Evolutionary conservation across 1,284 basidiomycete species (phyloP).

Genomic region (Rhodotorula sp.): DNA sequence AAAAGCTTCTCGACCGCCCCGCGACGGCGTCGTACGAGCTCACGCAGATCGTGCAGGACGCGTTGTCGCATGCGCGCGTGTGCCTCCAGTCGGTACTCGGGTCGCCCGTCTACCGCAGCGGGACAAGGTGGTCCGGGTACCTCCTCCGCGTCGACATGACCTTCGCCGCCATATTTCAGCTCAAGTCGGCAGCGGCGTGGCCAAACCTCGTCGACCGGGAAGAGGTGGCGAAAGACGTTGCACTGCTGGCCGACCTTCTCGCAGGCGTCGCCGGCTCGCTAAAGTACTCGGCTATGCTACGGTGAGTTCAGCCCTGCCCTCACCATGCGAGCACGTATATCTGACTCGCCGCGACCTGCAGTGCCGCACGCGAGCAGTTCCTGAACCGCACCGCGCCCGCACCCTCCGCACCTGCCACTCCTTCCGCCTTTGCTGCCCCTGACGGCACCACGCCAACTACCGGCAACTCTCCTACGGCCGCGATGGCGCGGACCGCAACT

Average conservation of each 20-base stretch:
- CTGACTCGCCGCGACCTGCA: not conserved
- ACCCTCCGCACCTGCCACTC: not conserved
- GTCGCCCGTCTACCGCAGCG: constrained; percentile 17
- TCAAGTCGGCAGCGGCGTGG: constrained; percentile 16
- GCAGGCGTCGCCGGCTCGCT: constrained; percentile 14
- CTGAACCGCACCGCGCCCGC: constrained; percentile 2
- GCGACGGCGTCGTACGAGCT: constrained; percentile 5
- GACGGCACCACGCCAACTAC: no score
- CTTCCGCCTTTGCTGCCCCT: not conserved
- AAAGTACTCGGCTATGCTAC: constrained; percentile 15
- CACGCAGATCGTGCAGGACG: constrained; percentile 15
- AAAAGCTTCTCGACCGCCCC: constrained; percentile 16
- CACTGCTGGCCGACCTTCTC: constrained; percentile 17
- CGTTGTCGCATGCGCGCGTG: constrained; percentile 7
- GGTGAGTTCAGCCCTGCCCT: not conserved
- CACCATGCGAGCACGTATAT: not conserved
- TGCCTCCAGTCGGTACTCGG: constrained; percentile 16
- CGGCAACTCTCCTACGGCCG: no score
- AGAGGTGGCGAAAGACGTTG: constrained; percentile 16
- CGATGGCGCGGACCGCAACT: no score
- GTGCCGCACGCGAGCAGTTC: constrained; percentile 13
- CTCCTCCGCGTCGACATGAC: constrained; percentile 26
- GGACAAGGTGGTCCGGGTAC: constrained; percentile 17
- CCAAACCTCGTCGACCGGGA: constrained; percentile 21
- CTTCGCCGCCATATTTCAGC: constrained; percentile 27